Evolutionary conservation across 78 protist species (phyloP).

Genomic region (Acrasis kona): DNA sequence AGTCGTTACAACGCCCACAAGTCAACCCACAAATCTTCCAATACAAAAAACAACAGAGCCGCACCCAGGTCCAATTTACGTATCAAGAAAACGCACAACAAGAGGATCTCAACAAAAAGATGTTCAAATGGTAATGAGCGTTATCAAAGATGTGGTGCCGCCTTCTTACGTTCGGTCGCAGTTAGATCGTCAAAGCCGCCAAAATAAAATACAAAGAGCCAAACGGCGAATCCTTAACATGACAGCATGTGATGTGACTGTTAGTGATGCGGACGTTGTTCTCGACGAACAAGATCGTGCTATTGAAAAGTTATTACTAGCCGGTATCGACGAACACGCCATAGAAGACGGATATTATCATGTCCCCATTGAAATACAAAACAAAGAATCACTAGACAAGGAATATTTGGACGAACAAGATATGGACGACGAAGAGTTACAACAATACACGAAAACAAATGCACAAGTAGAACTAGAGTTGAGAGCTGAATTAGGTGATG

Average conservation of each 20-base stretch:
- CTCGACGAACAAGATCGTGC: background rate
- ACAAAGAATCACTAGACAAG: background rate
- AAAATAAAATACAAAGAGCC: background rate
- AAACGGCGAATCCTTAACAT: background rate
- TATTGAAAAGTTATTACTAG: background rate
- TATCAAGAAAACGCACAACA: no score
- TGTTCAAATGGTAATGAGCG: no score
- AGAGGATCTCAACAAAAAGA: no score
- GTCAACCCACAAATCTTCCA: no score
- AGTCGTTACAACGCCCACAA: no score
- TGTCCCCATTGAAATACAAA: background rate
- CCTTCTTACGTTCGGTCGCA: background rate
- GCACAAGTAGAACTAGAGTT: background rate
- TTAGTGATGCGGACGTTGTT: no score
- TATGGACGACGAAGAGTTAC: background rate
- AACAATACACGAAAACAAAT: background rate
- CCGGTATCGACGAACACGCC: background rate
- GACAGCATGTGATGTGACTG: background rate
- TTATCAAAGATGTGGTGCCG: no score
- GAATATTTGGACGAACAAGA: background rate
- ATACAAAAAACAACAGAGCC: no score
- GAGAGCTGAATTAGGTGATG: no score
- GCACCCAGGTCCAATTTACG: no score
- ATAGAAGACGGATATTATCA: background rate
- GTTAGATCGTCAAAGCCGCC: background rate